These are phyloP conservation scores for Neonectria ditissima DNA, from an alignment of 2,329 filamentous ascomycete genomes.

Conservation along the genomic window DNA sequence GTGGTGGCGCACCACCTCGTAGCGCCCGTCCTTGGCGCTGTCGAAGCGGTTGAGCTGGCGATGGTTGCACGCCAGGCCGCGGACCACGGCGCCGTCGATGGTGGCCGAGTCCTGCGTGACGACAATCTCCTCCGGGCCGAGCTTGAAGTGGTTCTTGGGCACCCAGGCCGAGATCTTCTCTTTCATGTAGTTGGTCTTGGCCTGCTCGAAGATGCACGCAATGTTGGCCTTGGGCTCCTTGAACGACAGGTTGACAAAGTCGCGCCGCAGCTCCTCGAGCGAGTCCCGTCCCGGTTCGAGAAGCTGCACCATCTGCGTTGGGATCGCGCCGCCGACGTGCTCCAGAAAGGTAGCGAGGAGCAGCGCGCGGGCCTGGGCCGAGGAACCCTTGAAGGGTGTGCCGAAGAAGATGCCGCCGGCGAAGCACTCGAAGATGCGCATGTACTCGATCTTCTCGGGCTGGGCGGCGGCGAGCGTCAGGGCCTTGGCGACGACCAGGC, in stretches of 20 bases:
- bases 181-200: slow-evolving; percentile 23
- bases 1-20: slow-evolving; percentile 11
- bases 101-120: slow-evolving; percentile 17
- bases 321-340: slow-evolving; percentile 19
- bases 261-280: slow-evolving; percentile 17
- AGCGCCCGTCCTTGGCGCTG: slow-evolving; percentile 20
- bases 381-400: slow-evolving; percentile 20
- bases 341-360: slow-evolving; percentile 19
- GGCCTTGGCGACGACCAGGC: slow-evolving; percentile 23
- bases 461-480: slow-evolving; percentile 18
- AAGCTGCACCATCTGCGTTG: slow-evolving; percentile 21
- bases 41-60: slow-evolving; percentile 25
- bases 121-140: slow-evolving; percentile 25
- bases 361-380: slow-evolving; percentile 18
- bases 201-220: slow-evolving; percentile 19
- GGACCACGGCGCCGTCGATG: slow-evolving; percentile 8
- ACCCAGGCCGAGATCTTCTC: slow-evolving; percentile 19
- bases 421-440: slow-evolving; percentile 24
- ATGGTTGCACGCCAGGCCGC: slow-evolving; percentile 21
- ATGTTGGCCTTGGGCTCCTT: slow-evolving; percentile 19
- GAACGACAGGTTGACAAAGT: slow-evolving; percentile 20
- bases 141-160: slow-evolving; percentile 17
- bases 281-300: slow-evolving; percentile 18
- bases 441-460: slow-evolving; percentile 21
- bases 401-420: slow-evolving; percentile 24